Evolutionary conservation across 805 yeast genomes (phyloP), one percentile per base, ranked within the genome.

Genomic region (Wickerhamomyces bovis): DNA sequence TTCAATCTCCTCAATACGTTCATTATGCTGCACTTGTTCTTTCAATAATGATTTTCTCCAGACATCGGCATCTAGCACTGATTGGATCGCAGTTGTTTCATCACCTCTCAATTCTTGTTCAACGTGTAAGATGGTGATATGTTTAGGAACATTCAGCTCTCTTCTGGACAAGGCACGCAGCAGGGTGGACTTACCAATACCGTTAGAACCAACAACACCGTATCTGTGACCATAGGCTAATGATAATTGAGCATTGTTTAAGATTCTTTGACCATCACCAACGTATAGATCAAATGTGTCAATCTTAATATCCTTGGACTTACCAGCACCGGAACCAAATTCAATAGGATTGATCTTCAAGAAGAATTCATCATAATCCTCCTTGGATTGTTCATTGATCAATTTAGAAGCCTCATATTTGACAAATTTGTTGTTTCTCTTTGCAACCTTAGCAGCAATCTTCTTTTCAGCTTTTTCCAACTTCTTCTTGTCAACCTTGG

Each of bases 61-160:
- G 38, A 94, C 99, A 70, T 94, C 99, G 1, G 99, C 99, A 69
- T 94, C 99, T 54, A 94, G 73, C n/a, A 94, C 99, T 52, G 96
- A 85, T 66, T 92, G 97, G 45, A 94, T 65, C 1, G 97, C 99
- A 10, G 81, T 66, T 2, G 88, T 85, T 44, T 90, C 97, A 61
- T 92, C 97, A 60, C 99, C 99, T 56, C 80, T 76, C 43, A 94
- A 79, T 72, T 94, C 99, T 76, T 94, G 99, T 66, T 94, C 99
- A 47, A 94, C 99, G 61, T 94, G 97, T 56, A 94, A 74, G 66
- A 94, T 87, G 2, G 98, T 87, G 53, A 94, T 92, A 65, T 94
- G 98, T 58, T 87, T 89, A 13, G 99, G 98, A 56, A 94, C 85
- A 48, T 89, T 81, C 57, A 94, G 73, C 63, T 94, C 99, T 77